Evolutionary conservation across 2,329 filamentous ascomycete genomes (phyloP).

Genomic region (Ophiostoma populinum): DNA sequence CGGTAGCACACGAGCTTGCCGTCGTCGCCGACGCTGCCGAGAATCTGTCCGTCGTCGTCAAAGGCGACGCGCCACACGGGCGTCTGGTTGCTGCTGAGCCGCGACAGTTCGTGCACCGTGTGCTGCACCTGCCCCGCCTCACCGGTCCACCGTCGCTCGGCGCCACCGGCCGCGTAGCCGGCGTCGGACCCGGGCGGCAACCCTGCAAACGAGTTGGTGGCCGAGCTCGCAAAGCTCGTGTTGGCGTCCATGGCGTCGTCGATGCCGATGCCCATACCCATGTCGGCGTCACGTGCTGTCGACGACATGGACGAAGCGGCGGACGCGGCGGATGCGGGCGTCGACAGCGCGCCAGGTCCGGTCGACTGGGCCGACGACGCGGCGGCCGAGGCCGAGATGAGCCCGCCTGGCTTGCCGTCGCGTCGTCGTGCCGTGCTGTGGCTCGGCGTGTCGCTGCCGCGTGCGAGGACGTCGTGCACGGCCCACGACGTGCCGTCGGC

Average conservation of each 20-base stretch:
- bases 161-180: slow-evolving; percentile 8
- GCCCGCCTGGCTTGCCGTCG: neutral
- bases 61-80: slow-evolving; percentile 65
- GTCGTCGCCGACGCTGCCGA: slow-evolving; percentile 63
- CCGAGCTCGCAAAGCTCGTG: slow-evolving; percentile 6
- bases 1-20: slow-evolving; percentile 47
- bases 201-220: slow-evolving; percentile 6
- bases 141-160: slow-evolving; percentile 34
- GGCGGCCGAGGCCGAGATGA: slow-evolving; percentile 3
- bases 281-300: slow-evolving; percentile 2
- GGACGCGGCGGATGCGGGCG: slow-evolving; percentile 5
- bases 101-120: slow-evolving; percentile 43
- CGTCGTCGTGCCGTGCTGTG: slow-evolving; percentile 27
- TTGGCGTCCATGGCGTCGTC: neutral
- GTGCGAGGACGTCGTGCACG: slow-evolving; percentile 23
- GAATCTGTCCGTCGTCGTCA: slow-evolving; percentile 50
- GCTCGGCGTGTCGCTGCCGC: slow-evolving; percentile 24
- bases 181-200: slow-evolving; percentile 19
- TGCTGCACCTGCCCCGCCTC: slow-evolving; percentile 51
- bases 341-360: slow-evolving; percentile 2
- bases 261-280: neutral
- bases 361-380: neutral
- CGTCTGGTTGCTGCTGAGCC: slow-evolving; percentile 47
- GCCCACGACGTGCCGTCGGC: slow-evolving; percentile 34
- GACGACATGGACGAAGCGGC: slow-evolving; percentile 7